These are phyloP conservation scores for Triticum timopheevii DNA, from an alignment of 176 grass and related monocot species.

Conservation along the genomic window DNA sequence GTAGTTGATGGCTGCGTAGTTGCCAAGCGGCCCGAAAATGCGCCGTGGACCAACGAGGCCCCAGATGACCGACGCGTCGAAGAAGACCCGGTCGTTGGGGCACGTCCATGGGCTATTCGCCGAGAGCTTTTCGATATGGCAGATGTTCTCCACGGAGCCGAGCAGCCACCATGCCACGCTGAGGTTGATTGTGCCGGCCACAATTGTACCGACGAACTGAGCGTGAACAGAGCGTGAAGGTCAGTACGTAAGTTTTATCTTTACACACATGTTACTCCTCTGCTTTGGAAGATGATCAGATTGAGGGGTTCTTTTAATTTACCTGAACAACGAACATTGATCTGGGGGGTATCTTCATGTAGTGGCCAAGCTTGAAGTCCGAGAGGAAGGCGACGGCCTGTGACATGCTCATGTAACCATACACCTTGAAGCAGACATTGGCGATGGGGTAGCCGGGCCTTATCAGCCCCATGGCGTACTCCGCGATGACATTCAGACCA, in stretches of 20 bases:
- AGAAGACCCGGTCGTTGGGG: slow-evolving; percentile 66
- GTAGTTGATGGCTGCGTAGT: slow-evolving; percentile 64
- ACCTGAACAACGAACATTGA: slow-evolving; percentile 98
- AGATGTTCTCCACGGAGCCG: slow-evolving; percentile 59
- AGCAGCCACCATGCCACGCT: slow-evolving; percentile 78
- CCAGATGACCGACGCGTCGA: slow-evolving; percentile 87
- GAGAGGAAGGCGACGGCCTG: slow-evolving; percentile 76
- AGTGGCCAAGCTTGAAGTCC: slow-evolving; percentile 97
- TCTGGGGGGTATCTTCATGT: slow-evolving; percentile 97
- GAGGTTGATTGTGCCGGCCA: slow-evolving; percentile 70
- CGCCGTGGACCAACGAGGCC: slow-evolving; percentile 55
- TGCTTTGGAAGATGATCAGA: not conserved
- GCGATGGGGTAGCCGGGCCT: slow-evolving; percentile 79
- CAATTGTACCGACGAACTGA: slow-evolving; percentile 62
- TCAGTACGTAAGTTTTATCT: slow-evolving; percentile 5
- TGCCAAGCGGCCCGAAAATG: slow-evolving; percentile 62
- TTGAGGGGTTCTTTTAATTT: not conserved
- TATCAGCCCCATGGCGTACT: slow-evolving; percentile 79
- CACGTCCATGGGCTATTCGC: slow-evolving; percentile 83
- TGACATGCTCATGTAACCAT: slow-evolving; percentile 94
- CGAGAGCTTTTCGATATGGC: slow-evolving; percentile 40
- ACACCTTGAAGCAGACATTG: slow-evolving; percentile 88
- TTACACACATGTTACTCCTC: not conserved
- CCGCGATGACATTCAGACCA: slow-evolving; percentile 91
- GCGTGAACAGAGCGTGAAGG: not conserved